Base-by-base conservation (phyloP, 306 rosid genomes). In the Sphenostylis stenocarpa region DNA sequence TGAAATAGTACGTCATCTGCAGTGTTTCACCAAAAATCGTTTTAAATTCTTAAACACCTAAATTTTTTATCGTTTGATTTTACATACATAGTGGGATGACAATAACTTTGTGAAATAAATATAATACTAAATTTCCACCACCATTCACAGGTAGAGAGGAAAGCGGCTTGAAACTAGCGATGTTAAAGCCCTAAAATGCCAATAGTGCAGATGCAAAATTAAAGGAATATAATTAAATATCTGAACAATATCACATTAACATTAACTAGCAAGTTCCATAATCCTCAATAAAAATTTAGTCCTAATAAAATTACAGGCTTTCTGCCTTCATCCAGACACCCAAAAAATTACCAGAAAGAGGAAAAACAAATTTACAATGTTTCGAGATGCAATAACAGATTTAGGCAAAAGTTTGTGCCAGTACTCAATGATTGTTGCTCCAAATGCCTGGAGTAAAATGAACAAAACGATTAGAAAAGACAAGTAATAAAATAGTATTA, bases 271-370 rank as follows among this genome's bases (percentile, higher is more conserved):
- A 48, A 67, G 82, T 74, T 57, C 83, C 82, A 75, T 78, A 61
- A 64, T 85, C 69, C 79, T 70, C 77, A 66, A 82, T 85, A 43
- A 82, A 62, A 75, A 58, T 79, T 24, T 64, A 71, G 79, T 79
- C 88, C 84, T 79, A 75, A 64, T 85, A 75, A 82, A 85, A 82
- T 82, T 85, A 82, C 88, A 85, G 86, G 88, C 86, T 79, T 66
- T 73, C 82, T 65, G 84, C 88, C 78, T 85, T 75, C 82, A 77
- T 70, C 77, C 80, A 61, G 81, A 81, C 81, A 82, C 79, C 88
- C 80, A 74, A 81, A 85, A 78, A 85, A 78, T 78, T 70, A 75
- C 71, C 80, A 56, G 34, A 29, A 29, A 53, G 67, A 69, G 60
- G 33, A 15, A 65, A 79, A 75, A 55, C 53, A 79, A 85, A 78